These are phyloP conservation scores for Penicillium sp. DNA, from an alignment of 2,329 filamentous ascomycete species.

Conservation along the genomic window DNA sequence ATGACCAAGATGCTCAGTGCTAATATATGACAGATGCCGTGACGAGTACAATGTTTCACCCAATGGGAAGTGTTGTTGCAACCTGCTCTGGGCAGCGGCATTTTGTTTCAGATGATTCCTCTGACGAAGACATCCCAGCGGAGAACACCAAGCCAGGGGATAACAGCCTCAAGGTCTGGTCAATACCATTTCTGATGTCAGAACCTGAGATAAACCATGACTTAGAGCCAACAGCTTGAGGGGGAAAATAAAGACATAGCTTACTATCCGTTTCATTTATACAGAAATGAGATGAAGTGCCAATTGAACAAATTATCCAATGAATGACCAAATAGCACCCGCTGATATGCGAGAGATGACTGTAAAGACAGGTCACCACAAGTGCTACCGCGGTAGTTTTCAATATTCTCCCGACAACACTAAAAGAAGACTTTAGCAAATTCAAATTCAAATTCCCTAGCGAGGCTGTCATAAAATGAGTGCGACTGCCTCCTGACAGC, in stretches of 20 bases:
- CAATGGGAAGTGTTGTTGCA: slow-evolving; percentile 47
- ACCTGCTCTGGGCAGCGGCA: slow-evolving; percentile 50
- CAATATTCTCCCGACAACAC: no score
- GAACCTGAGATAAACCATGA: not conserved
- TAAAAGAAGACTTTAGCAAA: not conserved
- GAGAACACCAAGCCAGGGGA: slow-evolving; percentile 19
- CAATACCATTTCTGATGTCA: slow-evolving; percentile 26
- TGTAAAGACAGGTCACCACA: not conserved
- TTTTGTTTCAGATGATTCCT: slow-evolving; percentile 17
- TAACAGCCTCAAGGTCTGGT: slow-evolving; percentile 44
- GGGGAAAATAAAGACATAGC: not conserved
- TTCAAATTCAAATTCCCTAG: not conserved
- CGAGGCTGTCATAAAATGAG: not conserved
- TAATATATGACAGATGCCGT: slow-evolving; percentile 42
- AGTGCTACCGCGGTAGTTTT: not conserved
- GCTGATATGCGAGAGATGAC: not conserved
- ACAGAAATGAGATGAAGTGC: not conserved
- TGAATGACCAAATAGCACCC: not conserved
- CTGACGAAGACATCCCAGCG: slow-evolving; percentile 10
- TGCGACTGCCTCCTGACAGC: not conserved
- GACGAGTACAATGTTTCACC: slow-evolving; percentile 48
- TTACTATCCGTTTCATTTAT: not conserved
- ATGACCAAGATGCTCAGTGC: not conserved
- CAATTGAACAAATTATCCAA: not conserved
- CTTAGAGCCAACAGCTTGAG: not conserved